These are phyloP conservation scores for Russula sp. DNA, from an alignment of 768 basidiomycete species.

Conservation along the genomic window DNA sequence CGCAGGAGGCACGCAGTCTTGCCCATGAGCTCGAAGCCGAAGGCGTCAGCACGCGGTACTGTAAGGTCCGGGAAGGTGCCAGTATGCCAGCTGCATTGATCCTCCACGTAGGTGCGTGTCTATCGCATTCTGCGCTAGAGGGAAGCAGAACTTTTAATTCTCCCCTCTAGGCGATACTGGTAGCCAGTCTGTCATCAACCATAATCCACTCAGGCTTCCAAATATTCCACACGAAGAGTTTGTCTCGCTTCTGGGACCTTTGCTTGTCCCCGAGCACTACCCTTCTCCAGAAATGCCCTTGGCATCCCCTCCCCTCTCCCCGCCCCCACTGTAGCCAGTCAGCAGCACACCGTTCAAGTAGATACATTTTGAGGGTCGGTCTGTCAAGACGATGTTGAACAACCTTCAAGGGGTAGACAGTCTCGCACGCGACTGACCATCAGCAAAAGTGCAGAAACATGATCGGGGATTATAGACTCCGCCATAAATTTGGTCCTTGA, in stretches of 20 bases:
- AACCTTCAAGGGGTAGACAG: too few relatives aligned
- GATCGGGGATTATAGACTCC: too few relatives aligned
- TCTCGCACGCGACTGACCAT: too few relatives aligned
- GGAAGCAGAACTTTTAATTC: too few relatives aligned
- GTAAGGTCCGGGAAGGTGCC: constrained; percentile 64
- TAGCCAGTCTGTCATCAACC: constrained; percentile 71
- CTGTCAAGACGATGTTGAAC: constrained; percentile 74
- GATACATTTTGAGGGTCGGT: constrained; percentile 80
- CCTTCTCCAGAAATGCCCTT: constrained; percentile 31
- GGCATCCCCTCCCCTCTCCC: constrained; percentile 19
- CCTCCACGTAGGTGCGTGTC: too few relatives aligned
- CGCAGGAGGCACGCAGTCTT: constrained; percentile 59
- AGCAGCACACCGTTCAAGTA: too few relatives aligned
- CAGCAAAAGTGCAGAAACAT: too few relatives aligned
- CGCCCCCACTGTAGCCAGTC: too few relatives aligned
- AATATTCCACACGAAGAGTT: constrained; percentile 86
- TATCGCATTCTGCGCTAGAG: neutral
- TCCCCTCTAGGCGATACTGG: constrained; percentile 50
- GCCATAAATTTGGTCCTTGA: too few relatives aligned
- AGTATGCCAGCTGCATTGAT: constrained; percentile 71
- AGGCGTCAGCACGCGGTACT: constrained; percentile 64
- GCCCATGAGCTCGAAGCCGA: constrained; percentile 57
- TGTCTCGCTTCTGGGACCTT: constrained; percentile 70
- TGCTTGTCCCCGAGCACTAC: too few relatives aligned
- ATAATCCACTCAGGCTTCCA: constrained; percentile 81